Conservation (phyloP, 2,329 filamentous ascomycete genomes). For the Exophiala mesophila region DNA sequence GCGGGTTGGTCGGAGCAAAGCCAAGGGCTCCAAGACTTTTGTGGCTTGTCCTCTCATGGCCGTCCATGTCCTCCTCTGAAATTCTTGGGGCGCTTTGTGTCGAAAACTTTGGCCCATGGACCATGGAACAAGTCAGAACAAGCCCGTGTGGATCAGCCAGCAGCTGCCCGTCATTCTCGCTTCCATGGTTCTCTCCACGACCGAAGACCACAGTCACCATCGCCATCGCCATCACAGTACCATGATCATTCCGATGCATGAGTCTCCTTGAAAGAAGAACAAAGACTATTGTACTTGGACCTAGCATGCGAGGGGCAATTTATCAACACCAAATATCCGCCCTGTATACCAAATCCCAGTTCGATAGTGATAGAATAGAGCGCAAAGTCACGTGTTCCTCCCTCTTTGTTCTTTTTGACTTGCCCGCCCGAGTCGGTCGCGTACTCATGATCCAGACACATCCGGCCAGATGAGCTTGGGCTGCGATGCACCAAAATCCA, state of each 20-base stretch:
- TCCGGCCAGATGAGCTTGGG: slow-evolving; percentile 20
- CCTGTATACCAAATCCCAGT: too few relatives aligned
- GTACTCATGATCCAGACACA: slow-evolving; percentile 17
- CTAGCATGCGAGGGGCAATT: too few relatives aligned
- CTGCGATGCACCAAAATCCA: slow-evolving; percentile 15
- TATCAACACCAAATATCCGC: too few relatives aligned
- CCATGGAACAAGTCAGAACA: slow-evolving; percentile 13
- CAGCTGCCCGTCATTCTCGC: slow-evolving; percentile 11
- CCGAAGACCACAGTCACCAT: too few relatives aligned
- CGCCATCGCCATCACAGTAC: too few relatives aligned
- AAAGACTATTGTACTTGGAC: too few relatives aligned
- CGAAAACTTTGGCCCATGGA: slow-evolving; percentile 16
- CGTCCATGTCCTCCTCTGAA: too few relatives aligned
- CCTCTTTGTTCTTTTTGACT: slow-evolving; percentile 8
- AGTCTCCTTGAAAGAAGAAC: too few relatives aligned
- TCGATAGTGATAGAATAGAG: background rate
- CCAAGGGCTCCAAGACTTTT: too few relatives aligned
- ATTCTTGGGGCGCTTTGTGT: slow-evolving; percentile 33
- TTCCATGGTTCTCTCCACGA: slow-evolving; percentile 9
- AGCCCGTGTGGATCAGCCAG: slow-evolving; percentile 17
- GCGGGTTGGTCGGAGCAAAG: too few relatives aligned
- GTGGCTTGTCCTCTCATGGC: background rate
- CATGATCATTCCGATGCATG: too few relatives aligned
- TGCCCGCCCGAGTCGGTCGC: background rate
- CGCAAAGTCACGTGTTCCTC: background rate